Conservation (phyloP, 2,329 filamentous ascomycete genomes). For the Colletotrichum sp. region DNA sequence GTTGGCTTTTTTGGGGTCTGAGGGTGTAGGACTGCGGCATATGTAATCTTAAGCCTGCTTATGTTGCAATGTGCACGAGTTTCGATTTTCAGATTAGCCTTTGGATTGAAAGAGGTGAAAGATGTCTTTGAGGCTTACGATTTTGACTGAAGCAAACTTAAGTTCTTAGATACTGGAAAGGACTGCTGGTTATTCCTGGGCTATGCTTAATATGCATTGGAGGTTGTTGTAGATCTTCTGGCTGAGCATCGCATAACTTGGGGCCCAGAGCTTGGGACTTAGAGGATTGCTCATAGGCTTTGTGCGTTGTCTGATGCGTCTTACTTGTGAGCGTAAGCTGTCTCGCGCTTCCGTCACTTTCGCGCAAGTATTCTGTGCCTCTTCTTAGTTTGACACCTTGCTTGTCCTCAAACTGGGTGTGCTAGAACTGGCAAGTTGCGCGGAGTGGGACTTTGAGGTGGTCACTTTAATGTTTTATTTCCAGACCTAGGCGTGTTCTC, state of each 20-base stretch:
- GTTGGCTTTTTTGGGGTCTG: background rate
- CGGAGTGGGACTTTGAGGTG: background rate
- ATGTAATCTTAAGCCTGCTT: background rate
- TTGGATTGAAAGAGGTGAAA: background rate
- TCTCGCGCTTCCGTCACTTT: background rate
- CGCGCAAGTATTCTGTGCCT: background rate
- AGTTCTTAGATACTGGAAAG: background rate
- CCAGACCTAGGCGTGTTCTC: fast-evolving
- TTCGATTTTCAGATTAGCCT: background rate
- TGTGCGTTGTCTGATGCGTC: background rate
- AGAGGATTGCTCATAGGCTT: background rate
- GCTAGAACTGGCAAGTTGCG: fast-evolving
- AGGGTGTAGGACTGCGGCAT: background rate
- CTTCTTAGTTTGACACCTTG: background rate
- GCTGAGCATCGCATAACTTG: background rate
- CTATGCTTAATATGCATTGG: background rate
- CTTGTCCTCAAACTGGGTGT: background rate
- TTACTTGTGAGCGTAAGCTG: too few species aligned
- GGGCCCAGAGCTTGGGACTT: fast-evolving
- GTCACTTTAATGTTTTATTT: background rate
- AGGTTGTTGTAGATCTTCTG: background rate
- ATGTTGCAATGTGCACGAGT: background rate
- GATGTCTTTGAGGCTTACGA: background rate
- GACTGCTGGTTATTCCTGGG: background rate
- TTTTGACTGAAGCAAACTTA: fast-evolving